Base-by-base conservation (phyloP, 1,139 yeast genomes). In the Suhomyces taliae region DNA sequence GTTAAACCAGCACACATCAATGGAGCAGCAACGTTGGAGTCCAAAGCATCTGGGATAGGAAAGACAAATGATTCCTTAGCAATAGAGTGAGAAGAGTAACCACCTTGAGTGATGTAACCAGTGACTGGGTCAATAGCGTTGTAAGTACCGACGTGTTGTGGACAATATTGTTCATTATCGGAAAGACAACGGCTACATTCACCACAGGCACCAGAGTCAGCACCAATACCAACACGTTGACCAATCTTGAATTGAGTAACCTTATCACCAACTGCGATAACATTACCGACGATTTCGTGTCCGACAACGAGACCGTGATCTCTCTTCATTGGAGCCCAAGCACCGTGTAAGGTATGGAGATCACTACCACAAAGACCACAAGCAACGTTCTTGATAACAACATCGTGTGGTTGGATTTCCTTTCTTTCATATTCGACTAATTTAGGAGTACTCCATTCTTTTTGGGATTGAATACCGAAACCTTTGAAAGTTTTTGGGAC, bases 1-100 rank as follows among this genome's bases (percentile, higher is more conserved):
- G 89, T 84, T 56, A 82, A 69, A 48, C 89, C 89, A 37, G 83
- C 88, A 68, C 89, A 84, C 70, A 83, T 66, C 60, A 84, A 70
- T 27, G 88, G 87, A 14, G 86, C 87, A 35, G 82, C 87, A 44
- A 67, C 62, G 44, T 67, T 71, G 27, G 76, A 63, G 19, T 69
- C 64, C 50, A 82, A 59, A 24, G 49, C 62, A n/a, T 81, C 83
- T 24, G 89, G 89, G 48, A 83, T 76, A 27, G 76, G 74, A 64
- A 82, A 76, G 7, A 71, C 81, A 57, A 78, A 80, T 46, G 72
- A 67, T 55, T 80, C 81, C 58, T 77, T 69, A 39, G 78, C 82
- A 50, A 83, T 73, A 37, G 79, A 65, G 61, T 79, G 81, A 39
- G 82, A 75, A 8, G 88, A 67, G 61, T 81, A 82, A 7, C 89